Base-by-base conservation (phyloP, 345 rosid genomes). In the Populus pruinosa region DNA sequence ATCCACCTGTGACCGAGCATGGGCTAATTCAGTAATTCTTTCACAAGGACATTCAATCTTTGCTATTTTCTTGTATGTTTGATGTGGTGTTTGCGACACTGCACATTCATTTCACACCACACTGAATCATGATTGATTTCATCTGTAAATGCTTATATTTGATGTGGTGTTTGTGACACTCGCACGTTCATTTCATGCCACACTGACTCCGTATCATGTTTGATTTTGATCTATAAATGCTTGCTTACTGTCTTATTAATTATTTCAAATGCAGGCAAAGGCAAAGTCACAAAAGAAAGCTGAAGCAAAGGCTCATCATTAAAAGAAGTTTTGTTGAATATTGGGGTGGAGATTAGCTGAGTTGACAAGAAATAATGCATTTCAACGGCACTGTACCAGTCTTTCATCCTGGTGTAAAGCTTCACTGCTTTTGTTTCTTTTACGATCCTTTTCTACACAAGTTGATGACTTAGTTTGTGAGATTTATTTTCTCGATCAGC, bases 251-350 rank as follows among this genome's bases (percentile, higher is more conserved):
- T 43, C 47, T 43, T 13, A 43, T 43, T 43, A 9, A 43, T 43
- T 43, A 9, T 21, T 38, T 16, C 14, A 20, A 67, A 50, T 70
- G 35, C 87, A 90, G 93, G 85, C 83, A 39, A 86, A 86, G 84
- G 90, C 80, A 43, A 81, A 84, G 61, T 76, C 83, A 23, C 83
- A 84, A 2, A 43, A 43, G 47, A 43, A 43, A 43, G 47, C 47
- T 43, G 83, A 76, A 76, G 85, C 83, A 67, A 85, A 85, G 80
- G 90, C 88, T 69, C 89, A 84, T 73, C 89, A 88, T 74, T 89
- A 77, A 86, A 55, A 73, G 67, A 71, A 70, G 16, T 53, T 83
- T 64, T 61, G 53, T 81, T 79, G 59, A 38, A 18, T 72, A 76
- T 56, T 62, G 35, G 73, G 63, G 53, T 73, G 66, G 20, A 71